Base-by-base conservation (phyloP, 805 yeast species). In the Metschnikowia cubensis region DNA sequence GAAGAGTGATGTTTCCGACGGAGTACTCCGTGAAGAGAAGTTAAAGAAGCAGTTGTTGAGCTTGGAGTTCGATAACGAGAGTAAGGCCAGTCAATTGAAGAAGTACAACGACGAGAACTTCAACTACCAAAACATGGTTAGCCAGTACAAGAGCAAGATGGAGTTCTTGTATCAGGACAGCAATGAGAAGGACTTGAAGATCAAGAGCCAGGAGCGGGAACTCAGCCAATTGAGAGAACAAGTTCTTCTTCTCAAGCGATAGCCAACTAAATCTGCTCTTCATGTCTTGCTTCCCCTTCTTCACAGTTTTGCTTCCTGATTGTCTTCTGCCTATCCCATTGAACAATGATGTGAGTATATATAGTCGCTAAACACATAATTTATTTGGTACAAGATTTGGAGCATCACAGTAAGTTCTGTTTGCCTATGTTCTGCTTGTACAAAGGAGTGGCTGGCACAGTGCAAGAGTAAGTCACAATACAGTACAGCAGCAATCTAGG, bases 31-130 rank as follows among this genome's bases (percentile, higher is more conserved):
- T 33, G 66, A 75, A 21, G 76, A 77, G 53, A 69, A 62, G 31
- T 64, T 84, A 38, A 82, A 82, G 55, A 76, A 84, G 53, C 67
- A 75, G 4, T 67, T 83, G 31, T 79, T 78, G 45, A 84, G 83
- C 29, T 65, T 84, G 42, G 76, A 78, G 49, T 71, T 73, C 35
- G 74, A 80, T 42, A 73, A 75, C 47, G 80, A 75, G 29, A 79
- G 73, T 53, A 85, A 84, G 55, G 60, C 71, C 3, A 71, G 70
- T 41, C 75, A 81, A 21, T 71, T 80, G 35, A 73, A 75, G 46
- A 68, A 75, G 47, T 82, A 82, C 50, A 79, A 79, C 52, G 83
- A 78, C 45, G 90, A 85, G 55, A 82, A 81, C 59, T 70, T 76
- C 52, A 75, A 76, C 47, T 75, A 77, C 52, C 84, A 81, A 53